These are phyloP conservation scores for Kalmusia sp. DNA, from an alignment of 2,329 filamentous ascomycete species.

Conservation along the genomic window DNA sequence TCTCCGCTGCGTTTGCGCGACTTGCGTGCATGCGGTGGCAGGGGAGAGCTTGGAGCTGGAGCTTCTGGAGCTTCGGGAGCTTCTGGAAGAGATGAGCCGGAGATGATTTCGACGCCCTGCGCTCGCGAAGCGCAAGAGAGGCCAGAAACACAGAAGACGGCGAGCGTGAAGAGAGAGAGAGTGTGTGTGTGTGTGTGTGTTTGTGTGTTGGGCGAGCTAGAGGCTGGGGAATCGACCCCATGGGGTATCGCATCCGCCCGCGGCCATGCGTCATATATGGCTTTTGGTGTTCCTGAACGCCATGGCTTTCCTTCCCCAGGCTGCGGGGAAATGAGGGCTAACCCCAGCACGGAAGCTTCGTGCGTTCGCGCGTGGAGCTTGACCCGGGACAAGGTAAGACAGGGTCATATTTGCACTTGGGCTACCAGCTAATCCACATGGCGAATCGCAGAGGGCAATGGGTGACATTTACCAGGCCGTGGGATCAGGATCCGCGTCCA, in stretches of 20 bases:
- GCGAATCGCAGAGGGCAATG: background rate
- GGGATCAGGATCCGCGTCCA: slow-evolving; percentile 3
- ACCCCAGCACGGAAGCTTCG: slow-evolving; percentile 1
- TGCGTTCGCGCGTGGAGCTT: background rate
- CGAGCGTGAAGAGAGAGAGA: no score
- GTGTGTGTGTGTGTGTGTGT: no score
- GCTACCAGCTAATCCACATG: slow-evolving; percentile 2
- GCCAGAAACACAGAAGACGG: no score
- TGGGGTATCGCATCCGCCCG: background rate
- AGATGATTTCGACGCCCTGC: no score
- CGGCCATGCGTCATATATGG: background rate
- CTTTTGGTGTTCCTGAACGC: slow-evolving; percentile 7
- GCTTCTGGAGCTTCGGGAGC: background rate
- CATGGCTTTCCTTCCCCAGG: slow-evolving; percentile 1
- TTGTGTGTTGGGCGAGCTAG: no score
- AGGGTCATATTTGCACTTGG: slow-evolving; percentile 1
- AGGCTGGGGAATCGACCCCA: background rate
- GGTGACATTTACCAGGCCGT: slow-evolving; percentile 4
- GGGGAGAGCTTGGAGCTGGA: slow-evolving; percentile 6
- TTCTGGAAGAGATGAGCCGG: background rate
- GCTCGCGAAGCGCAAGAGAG: no score
- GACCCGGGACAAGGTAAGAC: slow-evolving; percentile 2
- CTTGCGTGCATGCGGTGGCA: slow-evolving; percentile 5
- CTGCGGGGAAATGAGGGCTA: slow-evolving; percentile 14
- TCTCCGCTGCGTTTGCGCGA: background rate